phyloP scores from a whole-genome alignment of 257 asterid genomes.

The Lantana camara region DNA sequence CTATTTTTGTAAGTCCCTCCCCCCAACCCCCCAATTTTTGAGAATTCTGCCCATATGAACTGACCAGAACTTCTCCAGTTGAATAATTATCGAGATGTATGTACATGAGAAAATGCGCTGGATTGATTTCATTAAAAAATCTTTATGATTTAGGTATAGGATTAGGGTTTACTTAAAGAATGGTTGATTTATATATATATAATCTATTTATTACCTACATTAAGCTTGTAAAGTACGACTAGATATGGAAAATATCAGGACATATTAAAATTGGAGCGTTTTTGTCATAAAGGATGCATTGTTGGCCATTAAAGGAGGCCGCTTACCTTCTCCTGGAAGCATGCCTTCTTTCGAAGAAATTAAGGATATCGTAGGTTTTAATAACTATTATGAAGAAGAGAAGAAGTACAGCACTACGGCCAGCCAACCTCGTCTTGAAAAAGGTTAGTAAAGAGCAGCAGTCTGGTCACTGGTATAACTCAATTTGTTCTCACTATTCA shows the following conservation, averaged over 20 bases:
- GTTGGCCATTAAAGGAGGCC: conserved; percentile 85
- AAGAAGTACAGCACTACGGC: conserved; percentile 47
- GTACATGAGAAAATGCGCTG: too few species aligned
- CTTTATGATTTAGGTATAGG: too few species aligned
- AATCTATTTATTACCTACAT: too few species aligned
- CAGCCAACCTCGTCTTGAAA: conserved; percentile 40
- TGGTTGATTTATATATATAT: too few species aligned
- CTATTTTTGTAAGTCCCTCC: too few species aligned
- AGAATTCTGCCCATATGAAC: neutral
- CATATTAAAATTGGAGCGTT: conserved; percentile 13
- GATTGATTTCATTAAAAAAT: too few species aligned
- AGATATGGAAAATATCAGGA: too few species aligned
- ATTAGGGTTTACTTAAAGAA: too few species aligned
- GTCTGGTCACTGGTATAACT: neutral
- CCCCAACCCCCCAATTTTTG: neutral
- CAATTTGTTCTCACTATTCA: conserved; percentile 6
- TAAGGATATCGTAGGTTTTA: conserved; percentile 85
- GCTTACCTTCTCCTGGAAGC: conserved; percentile 89
- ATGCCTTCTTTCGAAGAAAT: conserved; percentile 91
- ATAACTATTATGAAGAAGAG: conserved; percentile 82
- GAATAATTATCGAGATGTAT: neutral
- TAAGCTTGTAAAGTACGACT: too few species aligned
- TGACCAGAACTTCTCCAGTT: conserved; percentile 6
- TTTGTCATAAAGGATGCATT: conserved; percentile 69
- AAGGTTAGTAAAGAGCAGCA: conserved; percentile 44